These are phyloP conservation scores for Exserohilum turcica DNA, from an alignment of 2,329 filamentous ascomycete species.

Conservation along the genomic window DNA sequence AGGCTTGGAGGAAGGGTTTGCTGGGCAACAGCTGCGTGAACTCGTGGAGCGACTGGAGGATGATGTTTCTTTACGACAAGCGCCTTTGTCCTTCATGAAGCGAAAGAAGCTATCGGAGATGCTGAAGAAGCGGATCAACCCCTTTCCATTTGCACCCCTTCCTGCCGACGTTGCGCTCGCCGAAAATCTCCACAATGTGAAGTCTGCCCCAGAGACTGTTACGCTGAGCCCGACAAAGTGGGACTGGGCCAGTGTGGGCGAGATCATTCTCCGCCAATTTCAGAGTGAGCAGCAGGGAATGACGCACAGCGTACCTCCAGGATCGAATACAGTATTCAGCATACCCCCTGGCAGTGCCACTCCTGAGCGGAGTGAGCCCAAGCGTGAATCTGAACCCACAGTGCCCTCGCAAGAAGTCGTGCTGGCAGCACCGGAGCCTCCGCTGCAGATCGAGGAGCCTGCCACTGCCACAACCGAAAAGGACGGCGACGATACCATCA, in stretches of 20 bases:
- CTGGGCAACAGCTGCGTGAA: slow-evolving; percentile 44
- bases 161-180: slow-evolving; percentile 42
- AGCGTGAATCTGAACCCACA: slow-evolving; percentile 1
- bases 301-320: slow-evolving; percentile 37
- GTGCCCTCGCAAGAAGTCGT: slow-evolving; percentile 10
- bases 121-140: slow-evolving; percentile 60
- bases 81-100: slow-evolving; percentile 56
- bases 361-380: slow-evolving; percentile 20
- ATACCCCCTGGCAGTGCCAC: slow-evolving; percentile 44
- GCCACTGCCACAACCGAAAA: slow-evolving; percentile 3
- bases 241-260: slow-evolving; percentile 57
- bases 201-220: slow-evolving; percentile 45
- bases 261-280: slow-evolving; percentile 53
- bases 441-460: slow-evolving; percentile 8
- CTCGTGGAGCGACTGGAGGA: slow-evolving; percentile 60
- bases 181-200: slow-evolving; percentile 17
- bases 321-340: slow-evolving; percentile 49
- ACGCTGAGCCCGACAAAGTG: slow-evolving; percentile 44
- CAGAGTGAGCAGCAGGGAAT: slow-evolving; percentile 49
- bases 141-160: slow-evolving; percentile 53
- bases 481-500: slow-evolving; percentile 24
- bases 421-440: slow-evolving; percentile 5
- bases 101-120: slow-evolving; percentile 57
- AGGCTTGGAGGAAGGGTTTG: slow-evolving; percentile 51
- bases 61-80: slow-evolving; percentile 58